Conservation (phyloP, 176 grass and related monocot genomes). For the Saccharum spontaneum region DNA sequence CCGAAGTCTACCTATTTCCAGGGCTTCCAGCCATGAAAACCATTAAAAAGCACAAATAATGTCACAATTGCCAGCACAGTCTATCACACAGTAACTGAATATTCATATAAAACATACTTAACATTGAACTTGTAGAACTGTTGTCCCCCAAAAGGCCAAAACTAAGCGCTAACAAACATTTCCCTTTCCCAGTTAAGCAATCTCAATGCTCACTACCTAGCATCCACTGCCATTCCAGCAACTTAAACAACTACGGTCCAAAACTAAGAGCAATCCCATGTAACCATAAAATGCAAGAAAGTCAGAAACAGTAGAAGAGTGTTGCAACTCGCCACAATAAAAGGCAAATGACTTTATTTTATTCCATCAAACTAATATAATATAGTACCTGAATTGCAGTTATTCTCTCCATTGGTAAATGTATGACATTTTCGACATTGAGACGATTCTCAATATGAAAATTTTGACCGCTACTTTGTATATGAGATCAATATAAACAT, state of each 20-base stretch:
- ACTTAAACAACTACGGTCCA: background rate
- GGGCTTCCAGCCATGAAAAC: background rate
- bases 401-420: background rate
- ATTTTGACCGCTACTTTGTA: background rate
- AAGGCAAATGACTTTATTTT: background rate
- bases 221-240: background rate
- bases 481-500: background rate
- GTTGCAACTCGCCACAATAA: background rate
- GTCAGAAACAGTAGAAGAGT: background rate
- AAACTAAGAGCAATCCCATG: background rate
- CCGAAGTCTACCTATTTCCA: background rate
- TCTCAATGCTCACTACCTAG: background rate
- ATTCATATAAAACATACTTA: background rate
- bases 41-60: background rate
- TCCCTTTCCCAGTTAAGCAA: background rate
- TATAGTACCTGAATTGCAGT: background rate
- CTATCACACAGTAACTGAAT: background rate
- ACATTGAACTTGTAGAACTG: background rate
- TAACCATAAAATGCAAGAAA: background rate
- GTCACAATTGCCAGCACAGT: background rate
- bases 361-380: constrained; percentile 7
- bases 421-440: background rate
- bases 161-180: constrained; percentile 10
- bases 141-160: background rate
- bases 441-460: background rate